Conservation (phyloP, 208 protist genomes). For the Wallacemonas rigidus region DNA sequence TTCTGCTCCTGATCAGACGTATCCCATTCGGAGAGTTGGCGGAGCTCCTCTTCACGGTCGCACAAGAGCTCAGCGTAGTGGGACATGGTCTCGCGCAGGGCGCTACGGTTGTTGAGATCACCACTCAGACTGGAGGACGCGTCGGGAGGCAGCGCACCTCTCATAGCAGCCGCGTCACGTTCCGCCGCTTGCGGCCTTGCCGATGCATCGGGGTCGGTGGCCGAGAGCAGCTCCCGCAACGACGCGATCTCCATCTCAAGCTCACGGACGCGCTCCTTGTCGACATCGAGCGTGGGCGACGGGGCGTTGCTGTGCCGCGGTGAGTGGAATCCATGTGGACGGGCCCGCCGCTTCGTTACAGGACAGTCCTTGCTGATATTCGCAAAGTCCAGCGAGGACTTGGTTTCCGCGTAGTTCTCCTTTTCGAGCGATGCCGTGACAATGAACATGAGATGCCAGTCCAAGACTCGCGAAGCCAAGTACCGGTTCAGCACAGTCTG, state of each 20-base stretch:
- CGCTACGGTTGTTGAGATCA: neutral
- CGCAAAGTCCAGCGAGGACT: slow-evolving; percentile 74
- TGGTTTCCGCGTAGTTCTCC: slow-evolving; percentile 58
- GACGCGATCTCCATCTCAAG: slow-evolving; percentile 31
- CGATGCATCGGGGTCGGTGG: neutral
- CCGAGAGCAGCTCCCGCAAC: slow-evolving; percentile 32
- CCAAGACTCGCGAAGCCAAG: slow-evolving; percentile 53
- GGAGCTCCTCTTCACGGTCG: slow-evolving; percentile 12
- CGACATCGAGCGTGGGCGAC: neutral
- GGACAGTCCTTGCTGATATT: slow-evolving; percentile 49
- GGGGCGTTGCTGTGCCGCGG: neutral
- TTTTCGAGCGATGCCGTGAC: slow-evolving; percentile 71
- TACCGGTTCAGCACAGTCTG: slow-evolving; percentile 72
- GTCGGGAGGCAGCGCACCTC: neutral
- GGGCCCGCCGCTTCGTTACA: slow-evolving; percentile 44
- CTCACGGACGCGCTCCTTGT: slow-evolving; percentile 13
- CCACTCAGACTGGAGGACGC: neutral
- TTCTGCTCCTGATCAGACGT: slow-evolving; percentile 24
- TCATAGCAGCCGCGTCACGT: neutral
- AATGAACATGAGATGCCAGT: slow-evolving; percentile 73
- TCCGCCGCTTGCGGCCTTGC: slow-evolving; percentile 1
- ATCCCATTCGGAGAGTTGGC: neutral
- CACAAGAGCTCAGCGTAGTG: slow-evolving; percentile 8
- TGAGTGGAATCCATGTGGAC: slow-evolving; percentile 26
- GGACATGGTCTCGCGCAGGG: neutral